These are phyloP conservation scores for Coelastrella sp. DNA, from an alignment of 139 green algal genomes.

Conservation along the genomic window DNA sequence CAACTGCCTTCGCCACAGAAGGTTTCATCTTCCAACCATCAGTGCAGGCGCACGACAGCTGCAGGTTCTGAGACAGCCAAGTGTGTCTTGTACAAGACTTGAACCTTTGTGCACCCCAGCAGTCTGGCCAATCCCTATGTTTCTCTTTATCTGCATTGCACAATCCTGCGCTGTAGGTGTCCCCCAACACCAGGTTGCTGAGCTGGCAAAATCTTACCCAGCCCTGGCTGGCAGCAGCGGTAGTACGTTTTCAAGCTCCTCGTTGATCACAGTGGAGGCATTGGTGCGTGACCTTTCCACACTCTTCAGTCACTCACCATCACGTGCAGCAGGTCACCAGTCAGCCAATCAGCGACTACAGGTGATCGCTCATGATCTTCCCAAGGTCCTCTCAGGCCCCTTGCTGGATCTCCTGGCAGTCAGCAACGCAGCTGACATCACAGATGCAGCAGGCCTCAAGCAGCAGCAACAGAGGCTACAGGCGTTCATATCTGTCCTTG, in stretches of 20 bases:
- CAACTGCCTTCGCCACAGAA: too few species aligned
- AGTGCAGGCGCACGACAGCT: too few species aligned
- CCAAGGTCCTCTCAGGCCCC: constrained; percentile 21
- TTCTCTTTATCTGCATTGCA: background rate
- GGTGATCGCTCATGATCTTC: constrained; percentile 19
- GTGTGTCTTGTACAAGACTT: too few species aligned
- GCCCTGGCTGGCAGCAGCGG: background rate
- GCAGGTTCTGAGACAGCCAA: too few species aligned
- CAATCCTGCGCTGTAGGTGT: constrained; percentile 1
- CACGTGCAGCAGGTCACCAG: background rate
- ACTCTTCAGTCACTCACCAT: background rate
- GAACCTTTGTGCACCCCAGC: background rate
- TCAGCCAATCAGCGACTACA: constrained; percentile 16
- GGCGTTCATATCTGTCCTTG: constrained; percentile 8
- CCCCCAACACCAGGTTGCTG: constrained; percentile 19
- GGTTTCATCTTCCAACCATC: too few species aligned
- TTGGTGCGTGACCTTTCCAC: constrained; percentile 15
- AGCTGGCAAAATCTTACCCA: background rate
- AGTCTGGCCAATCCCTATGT: background rate
- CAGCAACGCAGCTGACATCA: background rate
- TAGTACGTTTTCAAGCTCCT: background rate
- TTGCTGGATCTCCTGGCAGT: background rate
- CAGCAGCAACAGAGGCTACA: constrained; percentile 26
- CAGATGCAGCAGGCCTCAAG: background rate
- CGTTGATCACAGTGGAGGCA: background rate